Conservation (phyloP, 2,329 filamentous ascomycete species). For the Alternaria triticimaculans region DNA sequence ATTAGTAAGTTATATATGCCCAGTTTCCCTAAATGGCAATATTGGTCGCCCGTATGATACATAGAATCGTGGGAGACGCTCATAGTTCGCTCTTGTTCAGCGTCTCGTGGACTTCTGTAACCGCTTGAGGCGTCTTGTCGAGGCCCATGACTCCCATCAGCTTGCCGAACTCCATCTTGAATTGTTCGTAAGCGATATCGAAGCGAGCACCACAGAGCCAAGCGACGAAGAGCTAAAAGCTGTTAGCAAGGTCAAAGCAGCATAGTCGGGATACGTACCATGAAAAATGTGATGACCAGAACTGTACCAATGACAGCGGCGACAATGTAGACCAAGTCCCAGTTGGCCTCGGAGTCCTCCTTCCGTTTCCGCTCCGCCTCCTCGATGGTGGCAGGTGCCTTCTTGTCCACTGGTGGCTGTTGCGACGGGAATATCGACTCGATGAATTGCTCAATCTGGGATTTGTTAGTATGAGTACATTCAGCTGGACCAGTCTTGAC, state of each 20-base stretch:
- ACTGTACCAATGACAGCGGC: conserved; percentile 72
- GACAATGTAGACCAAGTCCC: conserved; percentile 68
- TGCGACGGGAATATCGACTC: conserved; percentile 90
- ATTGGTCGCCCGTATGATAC: conserved; percentile 39
- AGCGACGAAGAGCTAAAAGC: conserved; percentile 72
- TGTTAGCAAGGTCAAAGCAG: conserved; percentile 21
- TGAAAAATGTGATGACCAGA: conserved; percentile 71
- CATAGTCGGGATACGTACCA: conserved; percentile 67
- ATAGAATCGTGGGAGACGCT: conserved; percentile 29
- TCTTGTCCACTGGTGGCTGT: conserved; percentile 62
- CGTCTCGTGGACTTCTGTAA: conserved; percentile 29
- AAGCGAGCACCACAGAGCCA: conserved; percentile 84
- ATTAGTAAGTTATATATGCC: conserved; percentile 35
- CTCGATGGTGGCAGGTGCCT: conserved; percentile 52
- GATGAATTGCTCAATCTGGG: conserved; percentile 93
- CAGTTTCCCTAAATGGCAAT: conserved; percentile 16
- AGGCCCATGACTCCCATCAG: conserved; percentile 28
- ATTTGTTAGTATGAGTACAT: conserved; percentile 6
- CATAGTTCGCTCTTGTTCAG: conserved; percentile 54
- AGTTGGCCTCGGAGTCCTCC: conserved; percentile 58
- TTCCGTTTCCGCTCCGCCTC: conserved; percentile 65
- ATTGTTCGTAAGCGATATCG: conserved; percentile 68
- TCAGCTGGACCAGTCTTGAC: conserved; percentile 19
- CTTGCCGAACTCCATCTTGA: conserved; percentile 59
- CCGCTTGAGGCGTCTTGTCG: conserved; percentile 15